A percentile compares a stretch with the other conserved stretches of the same genome.
These are phyloP conservation scores for Xylariales sp. DNA, from an alignment of 2,329 filamentous ascomycete species.

Conservation along the genomic window DNA sequence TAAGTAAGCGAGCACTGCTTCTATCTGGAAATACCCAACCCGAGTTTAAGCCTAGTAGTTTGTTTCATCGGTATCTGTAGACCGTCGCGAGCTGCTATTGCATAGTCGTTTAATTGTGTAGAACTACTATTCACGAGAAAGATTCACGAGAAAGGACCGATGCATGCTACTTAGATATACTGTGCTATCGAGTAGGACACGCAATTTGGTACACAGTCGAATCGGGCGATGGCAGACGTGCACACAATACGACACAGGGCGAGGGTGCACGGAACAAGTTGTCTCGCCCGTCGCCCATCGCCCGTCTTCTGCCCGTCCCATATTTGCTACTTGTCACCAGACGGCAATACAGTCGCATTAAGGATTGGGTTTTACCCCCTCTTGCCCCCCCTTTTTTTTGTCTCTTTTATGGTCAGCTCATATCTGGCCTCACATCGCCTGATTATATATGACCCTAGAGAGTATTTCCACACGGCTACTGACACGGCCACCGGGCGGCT, in stretches of 20 bases:
- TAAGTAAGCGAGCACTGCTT: no score
- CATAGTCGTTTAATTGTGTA: no score
- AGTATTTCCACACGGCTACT: slow-evolving; percentile 25
- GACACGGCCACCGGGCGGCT: slow-evolving; percentile 21
- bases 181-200: slow-evolving; percentile 15
- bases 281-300: slow-evolving; percentile 13
- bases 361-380: slow-evolving; percentile 10
- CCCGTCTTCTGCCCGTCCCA: not conserved
- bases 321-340: slow-evolving; percentile 26
- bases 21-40: no score
- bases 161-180: not conserved
- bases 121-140: no score
- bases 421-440: slow-evolving; percentile 39
- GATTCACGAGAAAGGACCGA: not conserved
- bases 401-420: slow-evolving; percentile 34
- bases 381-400: slow-evolving; percentile 21
- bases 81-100: no score
- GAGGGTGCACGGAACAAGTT: slow-evolving; percentile 22
- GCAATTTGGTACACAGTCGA: slow-evolving; percentile 23
- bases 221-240: slow-evolving; percentile 32
- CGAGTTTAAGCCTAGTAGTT: no score
- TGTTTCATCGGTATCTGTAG: no score
- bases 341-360: slow-evolving; percentile 25
- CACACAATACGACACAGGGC: slow-evolving; percentile 36
- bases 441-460: slow-evolving; percentile 28